Conservation (phyloP, 257 asterid genomes). For the Ligustrum vulgare region DNA sequence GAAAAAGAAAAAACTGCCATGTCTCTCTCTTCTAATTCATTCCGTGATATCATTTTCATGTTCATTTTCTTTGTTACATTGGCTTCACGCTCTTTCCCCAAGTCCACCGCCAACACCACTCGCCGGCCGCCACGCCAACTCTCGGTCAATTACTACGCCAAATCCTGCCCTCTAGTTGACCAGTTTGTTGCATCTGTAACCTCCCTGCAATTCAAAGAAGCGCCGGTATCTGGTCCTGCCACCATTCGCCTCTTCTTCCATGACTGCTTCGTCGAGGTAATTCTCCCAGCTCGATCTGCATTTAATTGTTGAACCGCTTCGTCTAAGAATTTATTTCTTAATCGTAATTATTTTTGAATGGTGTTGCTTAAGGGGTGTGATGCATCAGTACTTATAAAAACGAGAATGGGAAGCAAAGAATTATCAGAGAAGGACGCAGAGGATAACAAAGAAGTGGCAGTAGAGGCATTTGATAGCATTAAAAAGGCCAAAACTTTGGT, state of each 20-base stretch:
- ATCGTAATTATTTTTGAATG: background rate
- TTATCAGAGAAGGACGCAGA: constrained; percentile 80
- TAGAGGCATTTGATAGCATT: constrained; percentile 71
- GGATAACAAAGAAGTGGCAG: constrained; percentile 78
- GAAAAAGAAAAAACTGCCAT: constrained; percentile 18
- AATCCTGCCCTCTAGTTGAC: constrained; percentile 82
- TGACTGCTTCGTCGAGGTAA: constrained; percentile 84
- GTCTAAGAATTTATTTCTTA: background rate
- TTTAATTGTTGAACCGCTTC: background rate
- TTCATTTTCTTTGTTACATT: constrained; percentile 24
- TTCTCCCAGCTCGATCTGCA: background rate
- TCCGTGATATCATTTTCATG: constrained; percentile 25
- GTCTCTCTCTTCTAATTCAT: constrained; percentile 33
- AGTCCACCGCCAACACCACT: constrained; percentile 16
- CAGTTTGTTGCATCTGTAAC: constrained; percentile 70
- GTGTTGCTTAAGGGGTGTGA: constrained; percentile 71
- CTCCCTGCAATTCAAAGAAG: constrained; percentile 62
- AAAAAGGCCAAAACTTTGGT: constrained; percentile 65
- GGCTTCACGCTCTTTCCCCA: constrained; percentile 23
- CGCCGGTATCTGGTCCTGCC: constrained; percentile 84
- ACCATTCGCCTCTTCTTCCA: constrained; percentile 98
- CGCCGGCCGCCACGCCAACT: constrained; percentile 42
- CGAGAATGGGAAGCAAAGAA: constrained; percentile 59
- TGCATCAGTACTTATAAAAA: constrained; percentile 67
- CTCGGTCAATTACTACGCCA: constrained; percentile 58